These are phyloP conservation scores for Micractinium sp. DNA, from an alignment of 139 green algal genomes.

Conservation along the genomic window DNA sequence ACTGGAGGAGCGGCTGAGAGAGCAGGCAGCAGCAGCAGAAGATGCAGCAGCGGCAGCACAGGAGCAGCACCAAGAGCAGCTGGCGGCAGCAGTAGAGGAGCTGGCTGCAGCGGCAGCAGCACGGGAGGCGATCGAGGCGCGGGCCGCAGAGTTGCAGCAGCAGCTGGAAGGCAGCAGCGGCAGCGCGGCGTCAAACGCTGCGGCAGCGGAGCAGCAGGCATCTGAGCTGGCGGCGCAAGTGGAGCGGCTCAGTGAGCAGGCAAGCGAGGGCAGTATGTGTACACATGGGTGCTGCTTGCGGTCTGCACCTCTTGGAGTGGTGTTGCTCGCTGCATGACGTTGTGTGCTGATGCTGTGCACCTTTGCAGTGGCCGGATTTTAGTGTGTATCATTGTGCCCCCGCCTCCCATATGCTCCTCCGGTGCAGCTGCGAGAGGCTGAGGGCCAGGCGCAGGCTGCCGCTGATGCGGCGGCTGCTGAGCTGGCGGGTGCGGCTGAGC, in stretches of 20 bases:
- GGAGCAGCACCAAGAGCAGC: neutral
- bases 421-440: neutral
- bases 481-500: neutral
- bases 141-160: neutral
- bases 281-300: neutral
- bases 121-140: neutral
- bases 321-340: neutral
- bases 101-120: neutral
- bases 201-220: neutral
- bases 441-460: neutral
- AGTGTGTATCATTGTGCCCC: no score
- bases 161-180: neutral
- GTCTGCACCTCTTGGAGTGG: no score
- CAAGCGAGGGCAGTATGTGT: neutral
- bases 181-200: neutral
- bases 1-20: neutral
- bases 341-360: neutral
- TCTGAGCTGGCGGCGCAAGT: neutral
- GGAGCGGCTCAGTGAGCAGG: neutral
- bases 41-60: neutral
- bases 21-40: neutral
- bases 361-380: no score
- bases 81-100: neutral
- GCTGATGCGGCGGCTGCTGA: neutral
- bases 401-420: no score